These are phyloP conservation scores for Apiotrichum veenhuisii DNA, from an alignment of 1,284 basidiomycete genomes.

Conservation along the genomic window DNA sequence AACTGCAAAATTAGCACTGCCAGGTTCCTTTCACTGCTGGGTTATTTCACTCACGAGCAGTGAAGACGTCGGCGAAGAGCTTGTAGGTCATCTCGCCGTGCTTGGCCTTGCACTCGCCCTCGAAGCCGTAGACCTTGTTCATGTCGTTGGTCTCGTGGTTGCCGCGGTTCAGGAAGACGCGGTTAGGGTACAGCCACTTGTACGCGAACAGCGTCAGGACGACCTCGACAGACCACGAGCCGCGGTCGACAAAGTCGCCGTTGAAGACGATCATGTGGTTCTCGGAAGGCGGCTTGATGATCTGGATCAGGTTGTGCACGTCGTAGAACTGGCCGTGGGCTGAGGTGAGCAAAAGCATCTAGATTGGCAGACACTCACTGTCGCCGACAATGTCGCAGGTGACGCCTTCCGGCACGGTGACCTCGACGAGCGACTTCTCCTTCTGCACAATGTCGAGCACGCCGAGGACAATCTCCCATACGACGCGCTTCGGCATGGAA, in stretches of 20 bases:
- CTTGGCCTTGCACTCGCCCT: constrained; percentile 94
- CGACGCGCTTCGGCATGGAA: constrained; percentile 75
- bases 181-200: constrained; percentile 91
- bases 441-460: constrained; percentile 67
- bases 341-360: background rate
- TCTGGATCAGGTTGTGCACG: constrained; percentile 76
- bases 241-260: constrained; percentile 92
- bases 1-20: constrained; percentile 54
- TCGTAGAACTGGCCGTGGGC: constrained; percentile 79
- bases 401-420: constrained; percentile 70
- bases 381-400: constrained; percentile 90
- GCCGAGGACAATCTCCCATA: constrained; percentile 93
- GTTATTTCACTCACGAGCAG: constrained; percentile 61
- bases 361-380: constrained; percentile 54
- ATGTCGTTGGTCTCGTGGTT: constrained; percentile 93
- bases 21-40: too few relatives aligned
- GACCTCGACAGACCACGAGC: constrained; percentile 93
- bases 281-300: constrained; percentile 78
- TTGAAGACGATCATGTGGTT: constrained; percentile 87
- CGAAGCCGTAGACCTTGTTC: constrained; percentile 83
- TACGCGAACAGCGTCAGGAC: constrained; percentile 90
- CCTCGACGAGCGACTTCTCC: constrained; percentile 78
- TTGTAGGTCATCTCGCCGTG: constrained; percentile 84
- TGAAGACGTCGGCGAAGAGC: constrained; percentile 90
- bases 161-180: constrained; percentile 86